phyloP scores from a whole-genome alignment of 2,329 filamentous ascomycete species.

The Fusarium anthophilum region DNA sequence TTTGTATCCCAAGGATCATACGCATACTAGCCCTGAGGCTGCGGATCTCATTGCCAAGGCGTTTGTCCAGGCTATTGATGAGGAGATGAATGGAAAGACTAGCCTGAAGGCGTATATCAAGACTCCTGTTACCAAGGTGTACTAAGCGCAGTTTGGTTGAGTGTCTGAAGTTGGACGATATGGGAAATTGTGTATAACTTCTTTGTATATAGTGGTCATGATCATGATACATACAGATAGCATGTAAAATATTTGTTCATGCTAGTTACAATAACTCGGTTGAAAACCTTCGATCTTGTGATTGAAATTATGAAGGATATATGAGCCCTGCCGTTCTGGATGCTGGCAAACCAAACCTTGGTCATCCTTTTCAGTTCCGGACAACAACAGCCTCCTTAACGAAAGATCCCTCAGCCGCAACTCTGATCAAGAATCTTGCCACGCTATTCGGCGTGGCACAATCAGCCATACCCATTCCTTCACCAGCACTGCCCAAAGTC shows the following conservation, averaged over 20 bases:
- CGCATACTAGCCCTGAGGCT: slow-evolving; percentile 66
- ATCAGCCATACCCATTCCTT: slow-evolving; percentile 46
- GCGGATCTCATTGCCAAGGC: slow-evolving; percentile 65
- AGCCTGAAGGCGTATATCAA: slow-evolving; percentile 41
- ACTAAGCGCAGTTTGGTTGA: slow-evolving; percentile 1
- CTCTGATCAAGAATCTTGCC: slow-evolving; percentile 48
- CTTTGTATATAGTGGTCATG: background rate
- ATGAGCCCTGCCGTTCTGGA: too few relatives aligned
- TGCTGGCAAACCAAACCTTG: fast-evolving
- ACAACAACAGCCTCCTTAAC: slow-evolving; percentile 33
- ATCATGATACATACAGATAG: background rate
- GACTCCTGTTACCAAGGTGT: slow-evolving; percentile 38
- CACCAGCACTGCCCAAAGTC: slow-evolving; percentile 44
- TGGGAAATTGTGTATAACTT: background rate
- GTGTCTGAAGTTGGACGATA: too few relatives aligned
- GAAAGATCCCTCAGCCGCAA: slow-evolving; percentile 41
- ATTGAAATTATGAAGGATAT: too few relatives aligned
- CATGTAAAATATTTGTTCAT: background rate
- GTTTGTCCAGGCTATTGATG: slow-evolving; percentile 54
- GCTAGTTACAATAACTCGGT: fast-evolving
- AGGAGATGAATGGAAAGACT: slow-evolving; percentile 44
- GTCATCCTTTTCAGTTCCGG: background rate
- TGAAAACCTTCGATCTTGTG: too few relatives aligned
- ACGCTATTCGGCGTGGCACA: slow-evolving; percentile 42
- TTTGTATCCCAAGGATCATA: slow-evolving; percentile 69